A percentile compares a stretch with the other conserved stretches of the same genome.
Evolutionary conservation across 2,329 filamentous ascomycete species (phyloP).

Genomic region (Myriosclerotinia scirpicola): DNA sequence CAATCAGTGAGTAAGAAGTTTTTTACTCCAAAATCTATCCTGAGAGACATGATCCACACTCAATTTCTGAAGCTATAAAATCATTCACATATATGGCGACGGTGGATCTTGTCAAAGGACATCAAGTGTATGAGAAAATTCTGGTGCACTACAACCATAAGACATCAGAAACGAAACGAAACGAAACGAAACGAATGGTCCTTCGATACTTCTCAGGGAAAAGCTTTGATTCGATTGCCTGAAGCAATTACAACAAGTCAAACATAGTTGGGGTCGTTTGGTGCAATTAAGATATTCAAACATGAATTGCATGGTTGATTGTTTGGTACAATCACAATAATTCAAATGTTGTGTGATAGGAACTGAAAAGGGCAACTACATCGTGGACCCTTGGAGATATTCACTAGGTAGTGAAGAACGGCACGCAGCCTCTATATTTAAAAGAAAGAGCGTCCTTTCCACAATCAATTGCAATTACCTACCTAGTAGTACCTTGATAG

Average conservation of each 20-base stretch:
- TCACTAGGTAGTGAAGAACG: not conserved
- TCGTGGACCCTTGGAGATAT: not conserved
- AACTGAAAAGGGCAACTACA: not conserved
- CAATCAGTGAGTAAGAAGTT: conserved; percentile 7
- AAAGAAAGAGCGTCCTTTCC: not conserved
- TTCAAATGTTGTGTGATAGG: too few relatives aligned
- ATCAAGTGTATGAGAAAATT: not conserved
- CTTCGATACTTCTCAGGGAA: not conserved
- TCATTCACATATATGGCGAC: not conserved
- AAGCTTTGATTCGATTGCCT: not conserved
- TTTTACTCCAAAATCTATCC: not conserved
- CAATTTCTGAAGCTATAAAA: not conserved
- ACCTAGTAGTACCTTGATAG: not conserved
- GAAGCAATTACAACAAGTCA: not conserved
- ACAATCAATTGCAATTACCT: not conserved
- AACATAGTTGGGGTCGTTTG: not conserved
- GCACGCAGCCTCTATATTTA: not conserved
- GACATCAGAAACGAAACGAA: not conserved
- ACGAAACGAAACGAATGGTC: not conserved
- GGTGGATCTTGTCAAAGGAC: not conserved
- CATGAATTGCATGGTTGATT: too few relatives aligned
- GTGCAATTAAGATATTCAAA: too few relatives aligned
- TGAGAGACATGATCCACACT: not conserved
- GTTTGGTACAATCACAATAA: too few relatives aligned
- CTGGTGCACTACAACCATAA: not conserved